Conservation (phyloP, 2,329 filamentous ascomycete species). For the Ophiocordyceps camponoti-leonardi region DNA sequence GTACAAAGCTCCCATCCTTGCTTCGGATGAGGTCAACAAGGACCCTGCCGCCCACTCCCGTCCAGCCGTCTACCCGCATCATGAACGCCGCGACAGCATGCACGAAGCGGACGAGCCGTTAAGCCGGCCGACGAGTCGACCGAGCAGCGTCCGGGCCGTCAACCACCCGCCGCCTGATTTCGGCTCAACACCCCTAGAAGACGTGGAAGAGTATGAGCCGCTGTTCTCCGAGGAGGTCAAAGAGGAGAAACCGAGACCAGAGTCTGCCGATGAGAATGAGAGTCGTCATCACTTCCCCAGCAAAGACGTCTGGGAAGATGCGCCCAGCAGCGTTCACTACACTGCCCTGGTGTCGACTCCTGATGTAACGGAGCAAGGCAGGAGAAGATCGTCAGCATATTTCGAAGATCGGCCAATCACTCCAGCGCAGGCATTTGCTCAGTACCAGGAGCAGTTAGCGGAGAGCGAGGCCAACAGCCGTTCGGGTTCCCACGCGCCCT, state of each 20-base stretch:
- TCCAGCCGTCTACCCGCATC: slow-evolving; percentile 64
- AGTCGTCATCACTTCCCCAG: slow-evolving; percentile 67
- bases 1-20: slow-evolving; percentile 66
- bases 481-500: slow-evolving; percentile 11
- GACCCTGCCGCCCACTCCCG: slow-evolving; percentile 49
- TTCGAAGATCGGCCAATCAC: slow-evolving; percentile 27
- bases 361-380: slow-evolving; percentile 26
- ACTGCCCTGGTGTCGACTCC: slow-evolving; percentile 74
- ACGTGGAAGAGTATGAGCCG: slow-evolving; percentile 89
- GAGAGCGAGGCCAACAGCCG: slow-evolving; percentile 28
- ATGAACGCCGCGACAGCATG: slow-evolving; percentile 43
- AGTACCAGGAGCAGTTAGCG: slow-evolving; percentile 46
- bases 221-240: slow-evolving; percentile 70
- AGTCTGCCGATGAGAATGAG: slow-evolving; percentile 26
- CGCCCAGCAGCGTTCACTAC: slow-evolving; percentile 66
- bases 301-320: slow-evolving; percentile 94
- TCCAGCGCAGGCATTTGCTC: slow-evolving; percentile 47
- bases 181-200: slow-evolving; percentile 56
- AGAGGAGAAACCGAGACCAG: slow-evolving; percentile 14
- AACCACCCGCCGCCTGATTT: slow-evolving; percentile 30
- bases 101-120: slow-evolving; percentile 38
- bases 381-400: slow-evolving; percentile 13
- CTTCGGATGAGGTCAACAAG: slow-evolving; percentile 72
- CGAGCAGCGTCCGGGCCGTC: slow-evolving; percentile 38
- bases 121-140: slow-evolving; percentile 47